Percentiles rank a stretch among this genome's conserved stretches.
Evolutionary conservation across 2,329 filamentous ascomycete genomes (phyloP).

Genomic region (Colletotrichum sp.): DNA sequence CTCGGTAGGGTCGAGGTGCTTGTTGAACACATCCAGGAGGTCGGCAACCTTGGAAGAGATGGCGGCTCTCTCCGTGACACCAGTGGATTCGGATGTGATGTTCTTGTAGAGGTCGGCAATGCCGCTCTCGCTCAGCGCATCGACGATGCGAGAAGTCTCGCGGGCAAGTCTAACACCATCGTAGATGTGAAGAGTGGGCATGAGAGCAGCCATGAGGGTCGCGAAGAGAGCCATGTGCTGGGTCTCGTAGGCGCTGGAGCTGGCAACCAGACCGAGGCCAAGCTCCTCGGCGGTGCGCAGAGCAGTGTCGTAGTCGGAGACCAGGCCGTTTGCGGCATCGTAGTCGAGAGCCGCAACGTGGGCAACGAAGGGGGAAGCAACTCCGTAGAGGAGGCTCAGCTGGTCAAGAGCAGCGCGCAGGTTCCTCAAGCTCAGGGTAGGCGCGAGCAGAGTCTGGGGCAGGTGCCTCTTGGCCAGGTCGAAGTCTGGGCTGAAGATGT

Average conservation of each 20-base stretch:
- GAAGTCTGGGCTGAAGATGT: slow-evolving; percentile 97
- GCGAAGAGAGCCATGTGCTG: slow-evolving; percentile 96
- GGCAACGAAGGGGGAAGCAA: slow-evolving; percentile 90
- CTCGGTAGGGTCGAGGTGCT: slow-evolving; percentile 91
- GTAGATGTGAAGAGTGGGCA: slow-evolving; percentile 88
- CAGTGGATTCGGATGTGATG: slow-evolving; percentile 65
- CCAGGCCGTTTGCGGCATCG: slow-evolving; percentile 69
- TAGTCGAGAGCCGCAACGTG: slow-evolving; percentile 95
- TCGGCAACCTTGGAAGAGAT: slow-evolving; percentile 74
- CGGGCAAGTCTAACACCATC: slow-evolving; percentile 84
- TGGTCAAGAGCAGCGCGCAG: slow-evolving; percentile 88
- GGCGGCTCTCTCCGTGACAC: slow-evolving; percentile 73
- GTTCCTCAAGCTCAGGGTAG: slow-evolving; percentile 80
- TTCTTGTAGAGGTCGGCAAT: slow-evolving; percentile 73
- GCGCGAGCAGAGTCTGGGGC: slow-evolving; percentile 88
- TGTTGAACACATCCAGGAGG: slow-evolving; percentile 79
- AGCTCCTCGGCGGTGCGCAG: slow-evolving; percentile 87
- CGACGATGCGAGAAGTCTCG: slow-evolving; percentile 82
- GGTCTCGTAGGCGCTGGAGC: slow-evolving; percentile 84
- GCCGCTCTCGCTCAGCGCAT: slow-evolving; percentile 76
- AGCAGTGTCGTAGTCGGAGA: slow-evolving; percentile 85
- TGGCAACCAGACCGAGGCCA: slow-evolving; percentile 84
- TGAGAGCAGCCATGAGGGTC: slow-evolving; percentile 76
- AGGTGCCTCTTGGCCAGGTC: slow-evolving; percentile 89
- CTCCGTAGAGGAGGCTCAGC: slow-evolving; percentile 86